Conservation (phyloP, 1,284 basidiomycete species). For the Puccinia horiana region DNA sequence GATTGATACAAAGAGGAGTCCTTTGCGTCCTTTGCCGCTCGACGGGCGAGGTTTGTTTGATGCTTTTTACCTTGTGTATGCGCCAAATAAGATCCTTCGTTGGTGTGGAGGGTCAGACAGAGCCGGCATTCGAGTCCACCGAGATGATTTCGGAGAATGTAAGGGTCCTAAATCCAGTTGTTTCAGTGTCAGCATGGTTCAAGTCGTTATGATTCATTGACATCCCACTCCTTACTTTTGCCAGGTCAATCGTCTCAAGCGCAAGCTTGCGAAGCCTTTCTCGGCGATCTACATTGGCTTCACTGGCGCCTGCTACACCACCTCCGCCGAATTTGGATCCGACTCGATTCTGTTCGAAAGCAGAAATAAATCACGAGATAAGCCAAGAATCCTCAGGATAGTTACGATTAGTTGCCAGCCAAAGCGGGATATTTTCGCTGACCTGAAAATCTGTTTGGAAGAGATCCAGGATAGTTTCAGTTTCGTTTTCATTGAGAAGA, state of each 20-base stretch:
- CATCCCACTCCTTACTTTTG: conserved; percentile 21
- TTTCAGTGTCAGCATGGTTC: neutral
- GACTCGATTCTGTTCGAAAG: conserved; percentile 63
- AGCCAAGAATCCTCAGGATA: neutral
- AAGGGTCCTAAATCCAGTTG: conserved; percentile 74
- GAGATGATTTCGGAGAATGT: conserved; percentile 96
- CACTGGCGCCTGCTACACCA: conserved; percentile 81
- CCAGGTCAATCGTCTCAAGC: conserved; percentile 87
- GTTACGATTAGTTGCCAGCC: neutral
- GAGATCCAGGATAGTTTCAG: neutral
- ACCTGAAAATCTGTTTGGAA: conserved; percentile 3
- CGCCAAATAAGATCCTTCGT: conserved; percentile 97
- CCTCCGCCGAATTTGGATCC: conserved; percentile 94
- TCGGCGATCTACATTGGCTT: conserved; percentile 90
- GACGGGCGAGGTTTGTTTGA: conserved; percentile 93
- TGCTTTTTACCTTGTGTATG: conserved; percentile 99
- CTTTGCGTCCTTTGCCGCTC: conserved; percentile 92
- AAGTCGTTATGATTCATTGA: neutral
- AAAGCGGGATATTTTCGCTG: neutral
- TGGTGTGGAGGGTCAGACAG: conserved; percentile 95
- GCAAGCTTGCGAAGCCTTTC: conserved; percentile 94
- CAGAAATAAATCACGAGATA: neutral
- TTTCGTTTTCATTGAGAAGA: neutral
- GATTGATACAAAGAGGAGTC: conserved; percentile 64
- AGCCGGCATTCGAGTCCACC: conserved; percentile 96